Percentiles rank a stretch among this genome's conserved stretches.
Conservation (phyloP, 2,329 filamentous ascomycete genomes). For the Torrubiella hemipterigena region DNA sequence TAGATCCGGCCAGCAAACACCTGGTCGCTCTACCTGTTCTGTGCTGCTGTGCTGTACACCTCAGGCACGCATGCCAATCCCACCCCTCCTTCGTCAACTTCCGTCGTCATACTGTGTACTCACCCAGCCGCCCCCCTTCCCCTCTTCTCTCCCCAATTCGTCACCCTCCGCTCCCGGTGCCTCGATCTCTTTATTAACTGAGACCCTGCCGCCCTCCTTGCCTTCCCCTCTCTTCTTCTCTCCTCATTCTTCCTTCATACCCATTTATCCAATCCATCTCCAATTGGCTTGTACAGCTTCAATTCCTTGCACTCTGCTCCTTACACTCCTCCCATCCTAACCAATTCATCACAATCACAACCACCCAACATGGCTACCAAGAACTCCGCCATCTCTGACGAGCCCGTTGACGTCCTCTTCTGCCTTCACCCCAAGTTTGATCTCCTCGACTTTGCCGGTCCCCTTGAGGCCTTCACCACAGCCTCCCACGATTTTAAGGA, state of each 20-base stretch:
- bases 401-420: slow-evolving; percentile 49
- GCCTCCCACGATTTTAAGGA: slow-evolving; percentile 43
- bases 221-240: slow-evolving; percentile 10
- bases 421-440: slow-evolving; percentile 49
- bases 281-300: neutral
- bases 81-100: too few species aligned
- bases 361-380: slow-evolving; percentile 44
- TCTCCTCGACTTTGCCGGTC: slow-evolving; percentile 45
- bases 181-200: too few species aligned
- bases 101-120: neutral
- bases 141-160: slow-evolving; percentile 7
- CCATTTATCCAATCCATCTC: slow-evolving; percentile 8
- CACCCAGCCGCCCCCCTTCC: slow-evolving; percentile 3
- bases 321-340: slow-evolving; percentile 1
- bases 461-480: slow-evolving; percentile 36
- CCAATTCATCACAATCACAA: slow-evolving; percentile 8
- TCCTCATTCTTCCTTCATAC: slow-evolving; percentile 12
- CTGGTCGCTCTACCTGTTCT: too few species aligned
- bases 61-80: too few species aligned
- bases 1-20: too few species aligned
- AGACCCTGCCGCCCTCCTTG: too few species aligned
- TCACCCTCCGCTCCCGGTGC: slow-evolving; percentile 10
- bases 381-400: slow-evolving; percentile 45
- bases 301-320: slow-evolving; percentile 2
- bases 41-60: too few species aligned